These are phyloP conservation scores for Pichia heedii DNA, from an alignment of 805 yeast genomes.

Conservation along the genomic window DNA sequence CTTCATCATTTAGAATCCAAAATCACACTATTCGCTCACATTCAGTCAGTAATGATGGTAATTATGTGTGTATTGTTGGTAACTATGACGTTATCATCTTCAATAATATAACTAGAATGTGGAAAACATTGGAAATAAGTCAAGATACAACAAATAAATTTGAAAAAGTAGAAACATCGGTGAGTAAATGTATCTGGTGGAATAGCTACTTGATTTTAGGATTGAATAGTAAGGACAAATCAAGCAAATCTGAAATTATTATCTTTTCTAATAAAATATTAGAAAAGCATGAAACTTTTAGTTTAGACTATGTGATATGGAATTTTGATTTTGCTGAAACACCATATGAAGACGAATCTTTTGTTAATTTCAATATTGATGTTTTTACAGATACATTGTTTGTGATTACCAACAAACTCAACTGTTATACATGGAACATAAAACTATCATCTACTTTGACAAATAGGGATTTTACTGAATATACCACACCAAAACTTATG, in stretches of 20 bases:
- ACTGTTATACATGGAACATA: conserved; percentile 29
- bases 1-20: conserved; percentile 34
- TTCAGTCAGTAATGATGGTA: conserved; percentile 39
- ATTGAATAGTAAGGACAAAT: conserved; percentile 12
- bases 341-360: conserved; percentile 17
- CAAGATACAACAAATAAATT: conserved; percentile 15
- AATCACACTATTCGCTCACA: conserved; percentile 36
- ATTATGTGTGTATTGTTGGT: conserved; percentile 42
- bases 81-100: conserved; percentile 37
- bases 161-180: conserved; percentile 23
- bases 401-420: conserved; percentile 25
- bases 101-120: conserved; percentile 31
- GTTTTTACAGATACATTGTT: conserved; percentile 20
- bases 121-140: conserved; percentile 36
- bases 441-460: conserved; percentile 1
- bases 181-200: conserved; percentile 32
- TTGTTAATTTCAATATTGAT: conserved; percentile 24
- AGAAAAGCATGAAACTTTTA: conserved; percentile 17
- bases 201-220: conserved; percentile 25
- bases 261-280: conserved; percentile 22
- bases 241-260: conserved; percentile 24
- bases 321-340: conserved; percentile 25
- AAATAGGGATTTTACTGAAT: not conserved
- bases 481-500: not conserved
- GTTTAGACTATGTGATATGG: conserved; percentile 26